A percentile compares a stretch with the other conserved stretches of the same genome.
Conservation (phyloP, 1,284 basidiomycete genomes). For the Paramarasmius palmivorus region DNA sequence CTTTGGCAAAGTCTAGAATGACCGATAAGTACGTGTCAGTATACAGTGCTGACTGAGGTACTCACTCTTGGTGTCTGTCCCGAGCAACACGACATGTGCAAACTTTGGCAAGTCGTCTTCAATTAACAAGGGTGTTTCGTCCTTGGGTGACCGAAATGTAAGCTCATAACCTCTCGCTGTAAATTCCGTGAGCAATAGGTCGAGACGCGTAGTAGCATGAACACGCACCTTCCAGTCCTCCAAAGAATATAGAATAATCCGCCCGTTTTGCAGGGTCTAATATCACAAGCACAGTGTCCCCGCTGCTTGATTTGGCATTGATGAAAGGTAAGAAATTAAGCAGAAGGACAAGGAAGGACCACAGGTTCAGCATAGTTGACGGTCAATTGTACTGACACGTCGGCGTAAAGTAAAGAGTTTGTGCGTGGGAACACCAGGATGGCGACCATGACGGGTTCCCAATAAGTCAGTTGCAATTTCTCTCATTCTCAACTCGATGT, state of each 20-base stretch:
- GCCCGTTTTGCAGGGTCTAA: slow-evolving; percentile 70
- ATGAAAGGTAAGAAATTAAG: slow-evolving; percentile 30
- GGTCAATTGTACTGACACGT: no score
- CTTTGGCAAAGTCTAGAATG: slow-evolving; percentile 57
- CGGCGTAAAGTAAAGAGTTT: no score
- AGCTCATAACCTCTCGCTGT: slow-evolving; percentile 78
- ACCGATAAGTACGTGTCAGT: not conserved
- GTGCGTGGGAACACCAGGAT: no score
- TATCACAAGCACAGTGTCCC: slow-evolving; percentile 82
- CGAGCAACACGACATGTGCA: slow-evolving; percentile 82
- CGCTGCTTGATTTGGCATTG: slow-evolving; percentile 76
- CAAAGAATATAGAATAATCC: slow-evolving; percentile 82
- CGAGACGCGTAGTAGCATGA: not conserved
- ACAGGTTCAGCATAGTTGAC: not conserved
- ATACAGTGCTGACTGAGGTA: slow-evolving; percentile 3
- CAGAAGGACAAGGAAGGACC: slow-evolving; percentile 3
- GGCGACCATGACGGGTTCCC: no score
- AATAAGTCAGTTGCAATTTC: no score
- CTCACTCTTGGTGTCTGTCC: slow-evolving; percentile 81
- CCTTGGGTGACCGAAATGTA: slow-evolving; percentile 81
- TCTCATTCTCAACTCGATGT: no score
- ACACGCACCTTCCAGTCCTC: slow-evolving; percentile 68
- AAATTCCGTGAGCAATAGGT: slow-evolving; percentile 2
- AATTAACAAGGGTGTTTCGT: slow-evolving; percentile 62
- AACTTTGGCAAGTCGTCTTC: slow-evolving; percentile 76